A percentile compares a stretch with the other conserved stretches of the same genome.
These are phyloP conservation scores for Chimonanthus praecox DNA, from an alignment of 164 flowering plant genomes.

Conservation along the genomic window DNA sequence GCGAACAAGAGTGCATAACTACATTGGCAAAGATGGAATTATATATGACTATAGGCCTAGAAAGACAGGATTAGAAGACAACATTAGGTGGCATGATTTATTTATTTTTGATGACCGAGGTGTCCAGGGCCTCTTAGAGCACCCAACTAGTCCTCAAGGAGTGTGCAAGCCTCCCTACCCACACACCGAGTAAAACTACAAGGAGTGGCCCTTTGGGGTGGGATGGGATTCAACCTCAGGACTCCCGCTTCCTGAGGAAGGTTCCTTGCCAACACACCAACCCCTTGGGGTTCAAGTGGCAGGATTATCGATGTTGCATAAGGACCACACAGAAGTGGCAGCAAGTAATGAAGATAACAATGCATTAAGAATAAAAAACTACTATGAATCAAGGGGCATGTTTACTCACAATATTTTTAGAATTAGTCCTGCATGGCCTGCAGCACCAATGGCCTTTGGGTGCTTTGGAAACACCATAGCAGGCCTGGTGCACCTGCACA, in stretches of 20 bases:
- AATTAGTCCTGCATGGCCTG: conserved; percentile 45
- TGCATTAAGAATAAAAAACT: background rate
- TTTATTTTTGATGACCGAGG: no score
- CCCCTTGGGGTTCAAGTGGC: no score
- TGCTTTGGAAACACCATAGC: conserved; percentile 52
- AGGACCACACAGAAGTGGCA: background rate
- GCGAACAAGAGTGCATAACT: background rate
- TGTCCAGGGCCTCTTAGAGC: no score
- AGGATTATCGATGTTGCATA: background rate
- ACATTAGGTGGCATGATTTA: background rate
- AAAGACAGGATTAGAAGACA: background rate
- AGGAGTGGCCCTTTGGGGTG: no score
- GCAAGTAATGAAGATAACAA: no score
- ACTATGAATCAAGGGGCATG: background rate
- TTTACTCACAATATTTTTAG: conserved; percentile 43
- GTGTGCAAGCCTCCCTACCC: no score
- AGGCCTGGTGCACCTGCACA: conserved; percentile 62
- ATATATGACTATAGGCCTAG: background rate
- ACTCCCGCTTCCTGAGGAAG: no score
- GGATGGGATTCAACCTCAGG: no score
- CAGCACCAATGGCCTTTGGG: conserved; percentile 58
- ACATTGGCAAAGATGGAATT: background rate
- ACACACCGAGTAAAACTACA: no score
- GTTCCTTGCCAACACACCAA: no score
- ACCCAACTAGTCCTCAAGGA: no score